Conservation (phyloP, 306 rosid genomes). For the Cucurbita moschata region DNA sequence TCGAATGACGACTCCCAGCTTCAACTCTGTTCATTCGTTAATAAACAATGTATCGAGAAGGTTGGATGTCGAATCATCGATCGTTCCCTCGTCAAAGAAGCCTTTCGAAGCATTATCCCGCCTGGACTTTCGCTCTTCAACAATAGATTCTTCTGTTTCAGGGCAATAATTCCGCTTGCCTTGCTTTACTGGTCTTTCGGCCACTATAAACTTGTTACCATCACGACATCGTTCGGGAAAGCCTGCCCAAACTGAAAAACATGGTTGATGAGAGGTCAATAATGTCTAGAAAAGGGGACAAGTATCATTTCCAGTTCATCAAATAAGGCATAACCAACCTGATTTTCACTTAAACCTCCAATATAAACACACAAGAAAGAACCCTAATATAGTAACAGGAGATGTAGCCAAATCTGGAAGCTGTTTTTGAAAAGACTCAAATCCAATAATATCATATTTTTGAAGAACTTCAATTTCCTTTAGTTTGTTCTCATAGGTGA, state of each 20-base stretch:
- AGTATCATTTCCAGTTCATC: neutral
- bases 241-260: conserved; percentile 85
- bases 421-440: neutral
- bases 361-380: neutral
- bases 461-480: neutral
- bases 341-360: neutral
- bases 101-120: conserved; percentile 49
- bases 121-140: conserved; percentile 65
- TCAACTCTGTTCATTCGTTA: conserved; percentile 17
- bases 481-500: neutral
- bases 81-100: conserved; percentile 56
- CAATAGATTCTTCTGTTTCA: conserved; percentile 43
- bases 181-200: conserved; percentile 64
- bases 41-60: conserved; percentile 64
- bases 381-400: neutral
- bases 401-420: neutral
- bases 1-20: neutral
- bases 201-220: conserved; percentile 76
- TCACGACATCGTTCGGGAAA: conserved; percentile 73
- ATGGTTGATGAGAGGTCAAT: conserved; percentile 1
- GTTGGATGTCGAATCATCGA: conserved; percentile 50
- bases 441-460: neutral
- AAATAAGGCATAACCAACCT: neutral
- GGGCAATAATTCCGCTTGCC: conserved; percentile 42
- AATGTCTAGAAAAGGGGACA: neutral